Evolutionary conservation across 2,329 filamentous ascomycete species (phyloP).

Genomic region (Fusarium burgessii): DNA sequence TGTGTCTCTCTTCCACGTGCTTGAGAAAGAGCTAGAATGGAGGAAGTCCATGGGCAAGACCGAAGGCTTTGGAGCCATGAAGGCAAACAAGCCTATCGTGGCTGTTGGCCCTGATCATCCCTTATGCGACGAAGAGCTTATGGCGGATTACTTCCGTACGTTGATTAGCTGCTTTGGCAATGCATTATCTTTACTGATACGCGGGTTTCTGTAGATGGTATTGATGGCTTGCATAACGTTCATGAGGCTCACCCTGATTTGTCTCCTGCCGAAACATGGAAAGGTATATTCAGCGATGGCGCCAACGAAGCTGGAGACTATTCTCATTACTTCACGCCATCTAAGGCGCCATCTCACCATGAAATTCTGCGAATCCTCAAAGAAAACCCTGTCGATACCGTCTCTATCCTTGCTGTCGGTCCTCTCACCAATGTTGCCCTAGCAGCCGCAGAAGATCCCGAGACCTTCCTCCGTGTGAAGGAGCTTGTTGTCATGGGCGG

Average conservation of each 20-base stretch:
- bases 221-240: conserved; percentile 81
- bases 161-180: conserved; percentile 17
- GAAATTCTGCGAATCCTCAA: conserved; percentile 90
- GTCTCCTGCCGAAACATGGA: conserved; percentile 80
- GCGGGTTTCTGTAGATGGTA: conserved; percentile 68
- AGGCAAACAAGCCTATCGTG: conserved; percentile 80
- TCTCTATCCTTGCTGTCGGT: conserved; percentile 91
- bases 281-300: conserved; percentile 67
- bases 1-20: conserved; percentile 89
- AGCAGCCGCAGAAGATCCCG: conserved; percentile 88
- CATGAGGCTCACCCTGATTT: conserved; percentile 81
- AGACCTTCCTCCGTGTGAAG: conserved; percentile 88
- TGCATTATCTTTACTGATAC: conserved; percentile 15
- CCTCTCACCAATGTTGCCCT: conserved; percentile 94
- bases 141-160: conserved; percentile 90
- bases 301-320: conserved; percentile 58
- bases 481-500: conserved; percentile 98
- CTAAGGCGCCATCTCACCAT: conserved; percentile 77
- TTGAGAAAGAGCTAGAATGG: conserved; percentile 91
- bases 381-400: conserved; percentile 83
- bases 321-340: conserved; percentile 78
- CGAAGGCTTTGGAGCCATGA: conserved; percentile 79
- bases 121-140: conserved; percentile 82
- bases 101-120: conserved; percentile 89
- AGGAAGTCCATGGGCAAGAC: conserved; percentile 74